Percentiles rank a stretch among this genome's conserved stretches.
Evolutionary conservation across 331 rosid species (phyloP).

Genomic region (Saraca asoca): DNA sequence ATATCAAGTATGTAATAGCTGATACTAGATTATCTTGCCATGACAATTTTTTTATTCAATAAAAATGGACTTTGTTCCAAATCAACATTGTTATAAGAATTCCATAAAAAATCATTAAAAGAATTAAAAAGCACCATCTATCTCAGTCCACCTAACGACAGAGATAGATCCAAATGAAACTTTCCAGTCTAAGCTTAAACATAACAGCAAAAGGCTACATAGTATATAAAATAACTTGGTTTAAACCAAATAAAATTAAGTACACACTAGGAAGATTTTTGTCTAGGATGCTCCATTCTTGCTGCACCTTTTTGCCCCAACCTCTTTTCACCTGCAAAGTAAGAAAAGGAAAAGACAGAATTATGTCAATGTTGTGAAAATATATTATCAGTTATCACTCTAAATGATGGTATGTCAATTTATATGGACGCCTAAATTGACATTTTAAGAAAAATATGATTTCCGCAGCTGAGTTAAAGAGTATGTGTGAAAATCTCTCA

Average conservation of each 20-base stretch:
- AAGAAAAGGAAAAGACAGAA: conserved; percentile 25
- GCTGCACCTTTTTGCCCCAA: conserved; percentile 91
- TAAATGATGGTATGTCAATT: conserved; percentile 27
- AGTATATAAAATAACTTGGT: conserved; percentile 11
- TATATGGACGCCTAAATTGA: no score
- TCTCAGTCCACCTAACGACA: conserved; percentile 4
- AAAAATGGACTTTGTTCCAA: not conserved
- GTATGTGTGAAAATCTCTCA: no score
- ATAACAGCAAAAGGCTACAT: conserved; percentile 14
- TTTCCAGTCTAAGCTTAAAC: not conserved
- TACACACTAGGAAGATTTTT: conserved; percentile 81
- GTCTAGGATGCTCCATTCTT: conserved; percentile 89
- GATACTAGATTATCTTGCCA: not conserved
- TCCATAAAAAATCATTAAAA: conserved; percentile 16
- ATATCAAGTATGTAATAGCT: no score
- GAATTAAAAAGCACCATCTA: not conserved
- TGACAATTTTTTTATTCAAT: not conserved
- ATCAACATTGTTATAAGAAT: not conserved
- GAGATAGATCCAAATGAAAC: conserved; percentile 18
- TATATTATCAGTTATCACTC: conserved; percentile 5
- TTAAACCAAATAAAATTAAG: conserved; percentile 32
- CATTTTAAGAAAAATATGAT: no score
- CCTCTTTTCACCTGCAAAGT: conserved; percentile 58
- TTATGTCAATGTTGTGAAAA: conserved; percentile 15
- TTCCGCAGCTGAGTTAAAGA: no score